phyloP scores from a whole-genome alignment of 192 early-diverging fungal species.

The Gamsiella multidivaricata region DNA sequence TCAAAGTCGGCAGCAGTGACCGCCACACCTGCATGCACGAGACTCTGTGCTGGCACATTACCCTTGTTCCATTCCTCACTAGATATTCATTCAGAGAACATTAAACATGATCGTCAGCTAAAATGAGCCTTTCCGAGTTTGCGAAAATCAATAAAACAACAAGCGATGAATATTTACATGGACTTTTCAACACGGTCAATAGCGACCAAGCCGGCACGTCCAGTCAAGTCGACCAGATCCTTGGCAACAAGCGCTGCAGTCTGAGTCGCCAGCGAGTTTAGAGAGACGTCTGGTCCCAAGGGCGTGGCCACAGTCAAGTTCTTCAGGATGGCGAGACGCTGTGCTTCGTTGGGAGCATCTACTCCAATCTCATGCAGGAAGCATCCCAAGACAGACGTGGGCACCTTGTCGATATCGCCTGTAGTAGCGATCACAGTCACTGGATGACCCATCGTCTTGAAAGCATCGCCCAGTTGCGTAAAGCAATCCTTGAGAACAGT shows the following conservation, averaged over 20 bases:
- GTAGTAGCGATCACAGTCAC: conserved; percentile 84
- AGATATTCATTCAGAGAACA: too few relatives aligned
- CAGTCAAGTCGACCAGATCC: conserved; percentile 84
- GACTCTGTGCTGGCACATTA: conserved; percentile 59
- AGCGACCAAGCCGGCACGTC: conserved; percentile 74
- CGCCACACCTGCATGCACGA: conserved; percentile 75
- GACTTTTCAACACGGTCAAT: conserved; percentile 67
- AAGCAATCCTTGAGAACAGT: conserved; percentile 72
- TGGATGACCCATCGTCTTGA: conserved; percentile 68
- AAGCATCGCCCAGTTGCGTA: conserved; percentile 55
- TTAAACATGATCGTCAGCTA: too few relatives aligned
- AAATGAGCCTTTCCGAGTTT: too few relatives aligned
- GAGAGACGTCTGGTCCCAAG: conserved; percentile 81
- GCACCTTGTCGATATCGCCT: conserved; percentile 82
- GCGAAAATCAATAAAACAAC: too few relatives aligned
- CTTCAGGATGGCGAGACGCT: conserved; percentile 72
- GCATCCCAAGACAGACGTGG: conserved; percentile 76
- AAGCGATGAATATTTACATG: conserved; percentile 37
- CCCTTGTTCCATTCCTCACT: conserved; percentile 54
- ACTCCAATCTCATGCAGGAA: conserved; percentile 85
- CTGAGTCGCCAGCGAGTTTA: conserved; percentile 83
- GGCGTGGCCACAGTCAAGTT: conserved; percentile 64
- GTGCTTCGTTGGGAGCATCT: conserved; percentile 77
- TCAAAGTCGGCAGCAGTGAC: conserved; percentile 86
- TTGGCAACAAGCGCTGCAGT: conserved; percentile 92